Evolutionary conservation across 169 alveolate genomes (phyloP).

Genomic region (Eimeria nieschulzi): DNA sequence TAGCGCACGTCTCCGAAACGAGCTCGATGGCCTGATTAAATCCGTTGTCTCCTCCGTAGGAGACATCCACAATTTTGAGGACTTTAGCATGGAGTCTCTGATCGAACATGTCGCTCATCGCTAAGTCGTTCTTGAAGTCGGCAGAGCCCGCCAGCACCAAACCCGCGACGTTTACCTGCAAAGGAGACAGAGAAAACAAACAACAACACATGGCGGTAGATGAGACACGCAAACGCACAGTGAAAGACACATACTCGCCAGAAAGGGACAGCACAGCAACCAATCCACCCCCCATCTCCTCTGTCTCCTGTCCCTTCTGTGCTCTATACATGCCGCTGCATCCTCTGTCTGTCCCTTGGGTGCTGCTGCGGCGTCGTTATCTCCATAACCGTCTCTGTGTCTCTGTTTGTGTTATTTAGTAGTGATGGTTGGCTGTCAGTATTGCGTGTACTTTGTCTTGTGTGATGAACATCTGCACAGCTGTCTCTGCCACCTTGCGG

Average conservation of each 20-base stretch:
- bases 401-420: not conserved
- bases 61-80: slow-evolving; percentile 96
- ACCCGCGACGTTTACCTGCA: slow-evolving; percentile 85
- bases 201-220: not conserved
- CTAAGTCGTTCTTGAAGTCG: slow-evolving; percentile 97
- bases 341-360: not conserved
- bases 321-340: no score
- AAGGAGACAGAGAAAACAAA: not conserved
- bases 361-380: not conserved
- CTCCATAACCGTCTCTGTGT: not conserved
- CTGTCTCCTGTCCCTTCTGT: no score
- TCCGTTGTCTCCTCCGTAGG: slow-evolving; percentile 99
- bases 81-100: slow-evolving; percentile 94
- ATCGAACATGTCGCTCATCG: slow-evolving; percentile 94
- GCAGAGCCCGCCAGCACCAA: slow-evolving; percentile 98
- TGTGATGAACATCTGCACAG: slow-evolving; percentile 96
- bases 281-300: no score
- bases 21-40: slow-evolving; percentile 96
- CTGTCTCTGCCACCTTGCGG: slow-evolving; percentile 98
- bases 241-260: not conserved
- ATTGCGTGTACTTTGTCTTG: slow-evolving; percentile 90
- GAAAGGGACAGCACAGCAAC: no score
- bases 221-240: not conserved
- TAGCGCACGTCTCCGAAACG: slow-evolving; percentile 73
- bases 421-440: slow-evolving; percentile 25